These are phyloP conservation scores for Lipomyces yamanashiensis DNA, from an alignment of 805 yeast species.

Conservation along the genomic window DNA sequence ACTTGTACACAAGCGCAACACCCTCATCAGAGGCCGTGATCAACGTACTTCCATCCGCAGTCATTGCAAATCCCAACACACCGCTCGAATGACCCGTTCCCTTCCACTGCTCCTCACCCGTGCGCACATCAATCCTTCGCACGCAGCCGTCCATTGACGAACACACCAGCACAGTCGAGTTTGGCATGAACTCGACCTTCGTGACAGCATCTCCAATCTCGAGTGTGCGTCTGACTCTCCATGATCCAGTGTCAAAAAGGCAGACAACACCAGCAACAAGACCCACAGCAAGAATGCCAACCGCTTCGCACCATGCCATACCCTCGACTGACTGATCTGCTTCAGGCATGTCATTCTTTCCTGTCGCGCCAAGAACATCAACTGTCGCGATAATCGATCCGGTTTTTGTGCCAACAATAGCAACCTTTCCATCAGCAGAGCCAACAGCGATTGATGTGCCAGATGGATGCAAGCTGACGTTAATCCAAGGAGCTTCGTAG, in stretches of 20 bases:
- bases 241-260: conserved; percentile 78
- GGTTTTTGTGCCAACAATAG: conserved; percentile 72
- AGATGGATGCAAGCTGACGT: conserved; percentile 58
- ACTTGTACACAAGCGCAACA: conserved; percentile 73
- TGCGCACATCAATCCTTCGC: conserved; percentile 86
- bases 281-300: conserved; percentile 80
- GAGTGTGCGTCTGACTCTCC: conserved; percentile 80
- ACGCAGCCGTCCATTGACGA: conserved; percentile 85
- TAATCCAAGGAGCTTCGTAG: conserved; percentile 90
- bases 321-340: conserved; percentile 67
- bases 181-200: conserved; percentile 61
- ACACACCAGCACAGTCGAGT: conserved; percentile 65
- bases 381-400: conserved; percentile 73
- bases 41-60: conserved; percentile 65
- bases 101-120: conserved; percentile 74
- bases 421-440: conserved; percentile 83
- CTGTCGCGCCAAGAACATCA: conserved; percentile 54
- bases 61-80: conserved; percentile 76
- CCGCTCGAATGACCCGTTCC: conserved; percentile 96
- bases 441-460: conserved; percentile 73
- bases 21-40: conserved; percentile 98
- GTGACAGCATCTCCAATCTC: conserved; percentile 83
- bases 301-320: conserved; percentile 72
- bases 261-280: conserved; percentile 86
- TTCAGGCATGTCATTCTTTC: conserved; percentile 53